These are phyloP conservation scores for Suillus lakei DNA, from an alignment of 768 basidiomycete species.

Conservation along the genomic window DNA sequence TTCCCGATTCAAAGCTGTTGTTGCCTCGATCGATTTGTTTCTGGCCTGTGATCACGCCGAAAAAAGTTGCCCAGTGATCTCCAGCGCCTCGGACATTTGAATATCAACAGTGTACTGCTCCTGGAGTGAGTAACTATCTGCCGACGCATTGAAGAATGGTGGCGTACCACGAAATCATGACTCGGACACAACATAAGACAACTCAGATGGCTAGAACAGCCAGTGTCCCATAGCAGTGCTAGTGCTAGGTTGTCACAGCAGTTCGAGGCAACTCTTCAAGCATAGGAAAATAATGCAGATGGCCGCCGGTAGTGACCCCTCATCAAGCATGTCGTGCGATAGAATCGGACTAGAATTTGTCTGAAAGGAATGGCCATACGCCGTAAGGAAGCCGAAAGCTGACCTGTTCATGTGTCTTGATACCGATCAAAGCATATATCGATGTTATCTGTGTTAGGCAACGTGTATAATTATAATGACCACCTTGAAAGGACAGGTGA, in stretches of 20 bases:
- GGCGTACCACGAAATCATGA: background rate
- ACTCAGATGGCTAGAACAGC: background rate
- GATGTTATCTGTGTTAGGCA: background rate
- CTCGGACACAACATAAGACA: background rate
- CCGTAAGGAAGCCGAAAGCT: background rate
- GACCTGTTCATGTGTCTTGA: background rate
- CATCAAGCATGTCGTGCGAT: background rate
- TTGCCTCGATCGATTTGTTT: background rate
- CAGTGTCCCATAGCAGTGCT: background rate
- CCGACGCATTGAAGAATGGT: background rate
- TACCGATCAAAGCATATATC: background rate
- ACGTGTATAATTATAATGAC: background rate
- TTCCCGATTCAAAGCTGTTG: background rate
- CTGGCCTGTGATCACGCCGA: background rate
- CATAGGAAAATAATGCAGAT: background rate
- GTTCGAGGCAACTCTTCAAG: background rate
- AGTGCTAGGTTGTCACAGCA: background rate
- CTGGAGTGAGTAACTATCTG: background rate
- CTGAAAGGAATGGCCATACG: background rate
- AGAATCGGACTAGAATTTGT: background rate
- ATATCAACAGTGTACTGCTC: background rate
- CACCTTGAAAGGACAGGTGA: background rate
- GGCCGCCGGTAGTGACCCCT: background rate
- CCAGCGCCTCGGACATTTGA: background rate
- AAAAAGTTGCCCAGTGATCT: background rate